These are phyloP conservation scores for Paramecium pentaurelia DNA, from an alignment of 73 alveolate species.

Conservation along the genomic window DNA sequence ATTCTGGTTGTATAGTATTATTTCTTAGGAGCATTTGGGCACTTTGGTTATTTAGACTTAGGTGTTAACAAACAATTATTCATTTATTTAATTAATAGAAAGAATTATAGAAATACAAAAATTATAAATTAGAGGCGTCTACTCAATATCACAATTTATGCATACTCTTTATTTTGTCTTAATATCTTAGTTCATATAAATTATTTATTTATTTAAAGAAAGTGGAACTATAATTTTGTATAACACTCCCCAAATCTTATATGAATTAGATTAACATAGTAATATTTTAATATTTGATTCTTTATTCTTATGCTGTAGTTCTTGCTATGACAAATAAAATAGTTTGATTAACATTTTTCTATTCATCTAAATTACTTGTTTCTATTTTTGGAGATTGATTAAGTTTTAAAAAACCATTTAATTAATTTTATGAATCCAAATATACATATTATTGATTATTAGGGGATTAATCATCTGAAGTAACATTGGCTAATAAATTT, in stretches of 20 bases:
- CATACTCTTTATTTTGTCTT: not conserved
- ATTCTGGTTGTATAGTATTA: not conserved
- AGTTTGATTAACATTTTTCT: not conserved
- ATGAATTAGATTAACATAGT: not conserved
- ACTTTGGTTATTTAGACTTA: not conserved
- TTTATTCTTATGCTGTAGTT: not conserved
- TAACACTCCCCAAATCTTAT: not conserved
- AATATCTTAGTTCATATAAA: not conserved
- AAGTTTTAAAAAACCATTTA: not conserved
- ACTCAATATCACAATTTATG: not conserved
- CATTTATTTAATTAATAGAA: not conserved
- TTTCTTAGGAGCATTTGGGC: conserved; percentile 7
- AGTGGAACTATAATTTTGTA: not conserved
- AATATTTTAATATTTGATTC: not conserved
- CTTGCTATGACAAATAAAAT: not conserved
- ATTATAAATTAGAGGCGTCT: not conserved
- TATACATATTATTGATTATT: not conserved
- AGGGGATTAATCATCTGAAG: not conserved
- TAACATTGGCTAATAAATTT: not conserved
- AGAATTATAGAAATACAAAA: not conserved
- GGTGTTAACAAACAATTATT: conserved; percentile 19
- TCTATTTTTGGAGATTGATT: not conserved
- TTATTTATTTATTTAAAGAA: not conserved
- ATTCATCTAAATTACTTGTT: not conserved
- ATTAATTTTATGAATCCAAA: not conserved